phyloP scores from a whole-genome alignment of 176 grass and related monocot genomes.

The Eleusine coracana region DNA sequence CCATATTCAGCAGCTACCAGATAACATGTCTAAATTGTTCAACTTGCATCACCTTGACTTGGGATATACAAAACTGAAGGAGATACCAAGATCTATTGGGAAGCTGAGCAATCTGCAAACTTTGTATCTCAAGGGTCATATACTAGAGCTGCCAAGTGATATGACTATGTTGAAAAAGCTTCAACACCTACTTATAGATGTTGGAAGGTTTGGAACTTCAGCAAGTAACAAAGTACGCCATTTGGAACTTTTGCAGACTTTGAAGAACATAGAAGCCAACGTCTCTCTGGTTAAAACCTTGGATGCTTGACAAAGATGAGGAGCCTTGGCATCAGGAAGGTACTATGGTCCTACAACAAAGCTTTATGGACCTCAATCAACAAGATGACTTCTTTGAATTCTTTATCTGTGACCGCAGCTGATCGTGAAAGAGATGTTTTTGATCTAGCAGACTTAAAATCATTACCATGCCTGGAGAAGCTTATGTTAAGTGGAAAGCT shows the following conservation, averaged over 20 bases:
- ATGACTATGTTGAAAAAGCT: conserved; percentile 40
- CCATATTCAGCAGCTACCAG: conserved; percentile 41
- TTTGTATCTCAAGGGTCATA: conserved; percentile 35
- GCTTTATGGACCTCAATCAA: conserved; percentile 43
- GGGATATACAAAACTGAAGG: conserved; percentile 35
- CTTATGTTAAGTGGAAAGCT: conserved; percentile 44
- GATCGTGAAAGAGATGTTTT: conserved; percentile 34
- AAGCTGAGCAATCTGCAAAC: conserved; percentile 51
- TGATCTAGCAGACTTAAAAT: conserved; percentile 20
- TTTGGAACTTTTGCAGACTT: conserved; percentile 29
- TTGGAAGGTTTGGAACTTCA: background rate
- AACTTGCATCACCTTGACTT: conserved; percentile 49
- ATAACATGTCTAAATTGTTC: conserved; percentile 42
- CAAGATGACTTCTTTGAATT: conserved; percentile 40
- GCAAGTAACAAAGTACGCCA: conserved; percentile 10
- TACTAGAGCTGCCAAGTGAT: conserved; percentile 42
- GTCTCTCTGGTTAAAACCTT: conserved; percentile 21
- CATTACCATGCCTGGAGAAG: conserved; percentile 28
- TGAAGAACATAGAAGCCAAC: conserved; percentile 33
- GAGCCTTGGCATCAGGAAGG: conserved; percentile 33
- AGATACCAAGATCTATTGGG: conserved; percentile 41
- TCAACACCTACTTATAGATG: conserved; percentile 37
- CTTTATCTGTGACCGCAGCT: conserved; percentile 15
- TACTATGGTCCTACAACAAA: conserved; percentile 15
- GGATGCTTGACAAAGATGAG: conserved; percentile 32